Conservation (phyloP, 1,284 basidiomycete genomes). For the Leucoagaricus sp. region DNA sequence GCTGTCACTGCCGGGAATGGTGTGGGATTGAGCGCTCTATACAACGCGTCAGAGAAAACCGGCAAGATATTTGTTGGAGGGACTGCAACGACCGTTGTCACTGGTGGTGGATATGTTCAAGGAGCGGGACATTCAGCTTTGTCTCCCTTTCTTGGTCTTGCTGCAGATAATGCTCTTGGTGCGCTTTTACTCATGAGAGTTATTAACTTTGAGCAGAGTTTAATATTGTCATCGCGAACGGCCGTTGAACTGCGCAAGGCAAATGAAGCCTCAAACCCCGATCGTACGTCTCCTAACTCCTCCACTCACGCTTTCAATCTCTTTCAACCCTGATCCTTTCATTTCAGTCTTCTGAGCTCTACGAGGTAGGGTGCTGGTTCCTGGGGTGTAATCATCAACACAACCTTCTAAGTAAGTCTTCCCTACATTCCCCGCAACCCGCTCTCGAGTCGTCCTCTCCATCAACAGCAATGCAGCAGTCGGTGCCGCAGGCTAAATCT, state of each 20-base stretch:
- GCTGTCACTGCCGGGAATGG: conserved; percentile 40
- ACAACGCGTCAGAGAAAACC: conserved; percentile 31
- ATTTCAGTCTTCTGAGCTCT: conserved; percentile 53
- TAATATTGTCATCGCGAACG: conserved; percentile 17
- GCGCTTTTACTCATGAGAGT: too few relatives aligned
- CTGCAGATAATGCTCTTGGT: conserved; percentile 26
- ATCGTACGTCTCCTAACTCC: not conserved
- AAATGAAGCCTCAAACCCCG: conserved; percentile 9
- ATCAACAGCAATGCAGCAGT: conserved; percentile 6
- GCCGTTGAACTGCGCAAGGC: conserved; percentile 13
- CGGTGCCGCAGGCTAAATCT: conserved; percentile 2
- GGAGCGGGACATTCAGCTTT: conserved; percentile 42
- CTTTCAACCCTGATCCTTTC: conserved; percentile 34
- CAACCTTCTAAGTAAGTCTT: conserved; percentile 26
- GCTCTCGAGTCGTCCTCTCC: conserved; percentile 5
- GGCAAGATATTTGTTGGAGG: conserved; percentile 36
- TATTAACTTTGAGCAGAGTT: conserved; percentile 12
- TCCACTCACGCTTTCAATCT: not conserved
- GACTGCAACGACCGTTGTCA: conserved; percentile 33
- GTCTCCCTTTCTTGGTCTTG: conserved; percentile 37
- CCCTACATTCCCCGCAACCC: conserved; percentile 18
- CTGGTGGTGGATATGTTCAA: conserved; percentile 39
- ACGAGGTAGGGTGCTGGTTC: conserved; percentile 53
- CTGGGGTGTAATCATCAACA: conserved; percentile 41
- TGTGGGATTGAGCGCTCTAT: conserved; percentile 43